These are phyloP conservation scores for Komagataella mondaviorum DNA, from an alignment of 805 yeast genomes.

Conservation along the genomic window DNA sequence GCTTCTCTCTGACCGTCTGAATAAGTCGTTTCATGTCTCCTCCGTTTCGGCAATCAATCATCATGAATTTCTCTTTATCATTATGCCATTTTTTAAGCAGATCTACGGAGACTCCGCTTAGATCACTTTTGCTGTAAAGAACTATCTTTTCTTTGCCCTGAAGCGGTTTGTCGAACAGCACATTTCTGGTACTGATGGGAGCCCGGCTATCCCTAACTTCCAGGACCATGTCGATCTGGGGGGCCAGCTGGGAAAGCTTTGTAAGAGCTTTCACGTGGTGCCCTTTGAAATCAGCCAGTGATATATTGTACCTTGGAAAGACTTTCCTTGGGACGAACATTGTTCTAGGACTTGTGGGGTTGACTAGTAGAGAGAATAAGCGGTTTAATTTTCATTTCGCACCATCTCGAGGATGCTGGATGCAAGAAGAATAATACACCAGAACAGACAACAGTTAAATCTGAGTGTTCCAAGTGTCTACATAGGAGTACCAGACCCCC, in stretches of 20 bases:
- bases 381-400: not conserved
- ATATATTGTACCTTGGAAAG: constrained; percentile 66
- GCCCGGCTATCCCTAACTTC: constrained; percentile 88
- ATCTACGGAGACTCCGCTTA: constrained; percentile 28
- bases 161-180: constrained; percentile 56
- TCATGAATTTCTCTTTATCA: constrained; percentile 28
- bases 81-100: constrained; percentile 35
- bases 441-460: not conserved
- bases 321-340: constrained; percentile 49
- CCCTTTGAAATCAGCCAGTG: constrained; percentile 74
- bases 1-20: constrained; percentile 30
- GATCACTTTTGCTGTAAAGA: constrained; percentile 67
- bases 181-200: constrained; percentile 74
- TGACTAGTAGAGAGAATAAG: not conserved
- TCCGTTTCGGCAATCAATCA: constrained; percentile 43
- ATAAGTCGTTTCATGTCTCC: constrained; percentile 38
- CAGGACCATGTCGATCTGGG: constrained; percentile 68
- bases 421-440: not conserved
- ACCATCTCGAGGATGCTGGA: not conserved
- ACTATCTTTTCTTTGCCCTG: constrained; percentile 43
- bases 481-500: no score
- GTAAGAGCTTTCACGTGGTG: constrained; percentile 77
- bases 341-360: not conserved
- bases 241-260: constrained; percentile 51
- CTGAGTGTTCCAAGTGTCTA: not conserved